phyloP scores from a whole-genome alignment of 495 filamentous ascomycete genomes.

The Talaromyces liani region DNA sequence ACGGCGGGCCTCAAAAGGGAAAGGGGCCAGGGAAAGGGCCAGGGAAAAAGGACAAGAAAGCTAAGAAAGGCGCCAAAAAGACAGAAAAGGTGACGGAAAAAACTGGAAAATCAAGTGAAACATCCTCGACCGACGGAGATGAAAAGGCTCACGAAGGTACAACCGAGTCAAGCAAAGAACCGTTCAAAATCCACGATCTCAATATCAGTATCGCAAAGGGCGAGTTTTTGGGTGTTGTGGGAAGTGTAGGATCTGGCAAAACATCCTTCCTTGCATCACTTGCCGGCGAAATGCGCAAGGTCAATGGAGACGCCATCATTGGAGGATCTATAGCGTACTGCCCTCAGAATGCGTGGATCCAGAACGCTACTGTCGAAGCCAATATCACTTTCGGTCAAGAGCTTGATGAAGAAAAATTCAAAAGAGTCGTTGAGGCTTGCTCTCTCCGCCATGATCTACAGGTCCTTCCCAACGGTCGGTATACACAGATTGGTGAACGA shows the following conservation, averaged over 20 bases:
- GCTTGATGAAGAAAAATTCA: slow-evolving; percentile 10
- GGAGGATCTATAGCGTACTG: slow-evolving; percentile 7
- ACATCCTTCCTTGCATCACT: slow-evolving; percentile 12
- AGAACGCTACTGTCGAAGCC: slow-evolving; percentile 11
- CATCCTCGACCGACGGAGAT: slow-evolving; percentile 10
- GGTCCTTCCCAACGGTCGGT: slow-evolving; percentile 66
- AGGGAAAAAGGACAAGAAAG: not conserved
- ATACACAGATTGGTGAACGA: slow-evolving; percentile 73
- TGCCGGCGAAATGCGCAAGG: slow-evolving; percentile 11
- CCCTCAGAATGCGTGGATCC: slow-evolving; percentile 13
- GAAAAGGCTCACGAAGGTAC: slow-evolving; percentile 17
- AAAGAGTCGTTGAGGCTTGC: slow-evolving; percentile 51
- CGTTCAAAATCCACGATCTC: slow-evolving; percentile 9
- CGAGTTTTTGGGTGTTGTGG: slow-evolving; percentile 10
- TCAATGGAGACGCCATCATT: slow-evolving; percentile 1
- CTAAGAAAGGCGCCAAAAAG: not conserved
- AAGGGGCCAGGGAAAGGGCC: slow-evolving; percentile 6
- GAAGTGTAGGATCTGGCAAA: slow-evolving; percentile 12
- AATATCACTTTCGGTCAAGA: slow-evolving; percentile 12
- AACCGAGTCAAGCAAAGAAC: slow-evolving; percentile 18
- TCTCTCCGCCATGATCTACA: slow-evolving; percentile 66
- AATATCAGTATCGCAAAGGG: slow-evolving; percentile 6
- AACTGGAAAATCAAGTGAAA: not conserved
- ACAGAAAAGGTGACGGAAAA: not conserved
- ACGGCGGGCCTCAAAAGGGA: slow-evolving; percentile 23